These are phyloP conservation scores for Paramecium sonneborni DNA, from an alignment of 73 alveolate species.

Conservation along the genomic window DNA sequence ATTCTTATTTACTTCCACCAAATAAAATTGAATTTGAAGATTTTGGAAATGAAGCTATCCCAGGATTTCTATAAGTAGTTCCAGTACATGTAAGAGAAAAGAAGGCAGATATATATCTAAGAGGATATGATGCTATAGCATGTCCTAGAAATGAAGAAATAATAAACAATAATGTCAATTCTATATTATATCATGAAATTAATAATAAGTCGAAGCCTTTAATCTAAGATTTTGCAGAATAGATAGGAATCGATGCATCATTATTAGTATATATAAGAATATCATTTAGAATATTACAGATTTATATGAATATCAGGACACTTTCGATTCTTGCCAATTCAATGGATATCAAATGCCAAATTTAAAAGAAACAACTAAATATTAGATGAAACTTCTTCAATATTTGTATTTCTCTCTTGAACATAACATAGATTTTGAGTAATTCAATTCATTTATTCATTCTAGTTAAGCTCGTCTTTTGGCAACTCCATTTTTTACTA, in stretches of 20 bases:
- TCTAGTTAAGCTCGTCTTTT: not conserved
- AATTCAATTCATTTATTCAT: not conserved
- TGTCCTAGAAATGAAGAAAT: not conserved
- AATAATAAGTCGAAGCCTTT: not conserved
- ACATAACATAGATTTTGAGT: not conserved
- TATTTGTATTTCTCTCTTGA: not conserved
- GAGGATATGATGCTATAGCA: slow-evolving; percentile 5
- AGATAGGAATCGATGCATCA: not conserved
- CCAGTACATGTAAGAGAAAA: slow-evolving; percentile 4
- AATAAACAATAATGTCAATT: not conserved
- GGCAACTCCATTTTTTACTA: slow-evolving; percentile 7
- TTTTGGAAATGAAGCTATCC: slow-evolving; percentile 47
- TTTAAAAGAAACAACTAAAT: not conserved
- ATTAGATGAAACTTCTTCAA: not conserved
- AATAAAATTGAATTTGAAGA: not conserved
- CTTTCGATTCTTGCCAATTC: not conserved
- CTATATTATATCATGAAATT: not conserved
- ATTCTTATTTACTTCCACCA: slow-evolving; percentile 53
- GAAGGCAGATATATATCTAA: not conserved
- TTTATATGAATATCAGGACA: slow-evolving; percentile 4
- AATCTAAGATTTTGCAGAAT: not conserved
- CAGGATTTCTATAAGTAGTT: not conserved
- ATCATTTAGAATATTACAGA: not conserved
- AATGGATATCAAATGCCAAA: not conserved
- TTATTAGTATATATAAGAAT: not conserved